Evolutionary conservation across 345 rosid species (phyloP).

Genomic region (Hypericum androsaemum): DNA sequence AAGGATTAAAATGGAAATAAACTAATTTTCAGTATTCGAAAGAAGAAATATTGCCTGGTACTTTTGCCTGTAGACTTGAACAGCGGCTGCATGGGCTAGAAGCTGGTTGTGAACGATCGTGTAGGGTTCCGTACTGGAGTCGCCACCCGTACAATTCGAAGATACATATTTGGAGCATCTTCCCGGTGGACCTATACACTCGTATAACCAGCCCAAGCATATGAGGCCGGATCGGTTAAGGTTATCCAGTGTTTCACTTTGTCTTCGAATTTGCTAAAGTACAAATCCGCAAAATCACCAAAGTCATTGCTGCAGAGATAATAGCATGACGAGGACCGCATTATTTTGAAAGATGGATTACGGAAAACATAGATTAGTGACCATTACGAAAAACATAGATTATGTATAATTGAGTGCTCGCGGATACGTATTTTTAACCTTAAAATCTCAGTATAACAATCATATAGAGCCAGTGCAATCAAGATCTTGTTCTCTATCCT

Average conservation of each 20-base stretch:
- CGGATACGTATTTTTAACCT: too few relatives aligned
- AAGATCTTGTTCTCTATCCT: too few relatives aligned
- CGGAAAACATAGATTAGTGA: too few relatives aligned
- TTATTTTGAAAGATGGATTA: background rate
- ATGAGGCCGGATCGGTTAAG: constrained; percentile 2
- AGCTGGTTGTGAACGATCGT: constrained; percentile 6
- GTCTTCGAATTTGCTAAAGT: constrained; percentile 13
- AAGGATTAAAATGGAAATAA: too few relatives aligned
- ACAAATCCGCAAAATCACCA: constrained; percentile 1
- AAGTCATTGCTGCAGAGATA: constrained; percentile 12
- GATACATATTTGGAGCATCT: constrained; percentile 10
- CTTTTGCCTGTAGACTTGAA: background rate
- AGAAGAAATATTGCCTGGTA: background rate
- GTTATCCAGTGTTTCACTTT: constrained; percentile 16
- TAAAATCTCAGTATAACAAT: too few relatives aligned
- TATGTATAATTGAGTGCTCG: too few relatives aligned
- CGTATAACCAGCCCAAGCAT: background rate
- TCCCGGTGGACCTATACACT: background rate
- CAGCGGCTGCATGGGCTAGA: constrained; percentile 9
- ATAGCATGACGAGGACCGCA: constrained; percentile 9
- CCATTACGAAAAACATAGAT: too few relatives aligned
- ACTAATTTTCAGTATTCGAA: too few relatives aligned
- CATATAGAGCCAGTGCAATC: too few relatives aligned
- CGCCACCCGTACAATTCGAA: constrained; percentile 5
- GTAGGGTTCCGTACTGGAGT: constrained; percentile 15